Base-by-base conservation (phyloP, 352 stramenopile genomes). In the Pythium vanterpoolii region DNA sequence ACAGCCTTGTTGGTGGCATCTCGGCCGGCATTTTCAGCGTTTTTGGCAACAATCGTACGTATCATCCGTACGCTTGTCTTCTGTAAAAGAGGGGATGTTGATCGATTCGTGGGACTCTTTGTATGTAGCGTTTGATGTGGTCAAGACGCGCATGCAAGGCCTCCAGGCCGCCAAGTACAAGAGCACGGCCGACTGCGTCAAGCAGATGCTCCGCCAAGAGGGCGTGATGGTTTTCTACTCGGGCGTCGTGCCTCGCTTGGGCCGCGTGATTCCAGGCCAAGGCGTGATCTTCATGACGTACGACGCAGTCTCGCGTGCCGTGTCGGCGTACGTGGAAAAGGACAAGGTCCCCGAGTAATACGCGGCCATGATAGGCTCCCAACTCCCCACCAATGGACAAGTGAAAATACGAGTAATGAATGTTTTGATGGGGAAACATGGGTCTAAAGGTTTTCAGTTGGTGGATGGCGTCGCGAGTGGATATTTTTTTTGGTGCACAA, bases 231-330 rank as follows among this genome's bases (percentile, higher is more conserved):
- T 89, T 21, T 97, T 98, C 52, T 98, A 98, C 79, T 84, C 87
- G 38, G 96, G 96, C 36, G 77, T 98, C 43, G 72, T 98, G 19
- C 93, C 96, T 56, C 77, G 96, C 16, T 71, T 98, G 24, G 93
- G 92, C 3, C 85, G 96, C 53, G 96, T 98, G 40, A 95, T 98
- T 56, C 96, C 96, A 4, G 96, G 96, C n/a, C 96, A 98, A 70
- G 96, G 96, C 51, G 96, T 98, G 47, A 98, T 98, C 71, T 98
- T 98, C 72, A 98, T 98, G 90, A 91, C 84, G 13, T 95, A 93
- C 69, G 87, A 96, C 60, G 72, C 78, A 57, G 89, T 96, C 62
- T 80, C 79, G 27, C 70, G 72, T 44, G 45, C 69, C 30, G 79
- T 92, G 14, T 72, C 79, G 1, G 57, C 49, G 21, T 77, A 87